phyloP scores from a whole-genome alignment of 1,284 basidiomycete genomes.

The Mycosarcoma maydis region DNA sequence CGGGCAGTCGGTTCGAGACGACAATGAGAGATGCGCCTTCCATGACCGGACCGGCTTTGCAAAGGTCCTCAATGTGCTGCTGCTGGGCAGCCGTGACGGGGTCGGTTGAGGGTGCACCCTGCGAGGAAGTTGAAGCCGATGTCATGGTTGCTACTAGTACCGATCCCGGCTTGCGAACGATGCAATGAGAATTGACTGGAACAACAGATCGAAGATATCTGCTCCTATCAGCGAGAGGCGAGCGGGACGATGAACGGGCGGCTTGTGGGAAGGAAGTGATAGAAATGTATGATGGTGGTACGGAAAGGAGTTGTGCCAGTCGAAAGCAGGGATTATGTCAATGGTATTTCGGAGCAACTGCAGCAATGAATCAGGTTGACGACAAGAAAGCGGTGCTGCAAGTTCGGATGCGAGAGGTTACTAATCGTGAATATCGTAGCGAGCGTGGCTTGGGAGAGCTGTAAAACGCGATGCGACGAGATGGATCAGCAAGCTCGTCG shows the following conservation, averaged over 20 bases:
- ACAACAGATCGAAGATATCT: no score
- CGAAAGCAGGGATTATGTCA: no score
- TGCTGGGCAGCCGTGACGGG: conserved; percentile 35
- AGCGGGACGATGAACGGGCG: no score
- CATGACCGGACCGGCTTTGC: conserved; percentile 21
- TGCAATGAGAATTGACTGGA: no score
- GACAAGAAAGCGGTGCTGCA: background rate
- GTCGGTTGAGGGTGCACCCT: conserved; percentile 9
- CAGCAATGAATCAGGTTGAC: conserved; percentile 5
- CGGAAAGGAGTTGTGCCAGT: background rate
- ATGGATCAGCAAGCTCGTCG: no score
- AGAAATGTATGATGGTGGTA: no score
- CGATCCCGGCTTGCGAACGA: background rate
- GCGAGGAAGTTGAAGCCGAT: conserved; percentile 8
- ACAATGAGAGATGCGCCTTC: conserved; percentile 78
- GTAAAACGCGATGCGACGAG: background rate
- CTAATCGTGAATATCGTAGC: conserved; percentile 3
- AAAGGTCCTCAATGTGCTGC: conserved; percentile 33
- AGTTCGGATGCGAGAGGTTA: background rate
- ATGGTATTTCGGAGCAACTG: no score
- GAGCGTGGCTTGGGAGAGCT: conserved; percentile 7
- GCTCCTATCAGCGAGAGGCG: no score
- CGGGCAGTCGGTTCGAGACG: conserved; percentile 91
- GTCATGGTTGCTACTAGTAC: conserved; percentile 13
- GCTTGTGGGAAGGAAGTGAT: no score